Base-by-base conservation (phyloP, 1,284 basidiomycete genomes). In the Naganishia liquefaciens region DNA sequence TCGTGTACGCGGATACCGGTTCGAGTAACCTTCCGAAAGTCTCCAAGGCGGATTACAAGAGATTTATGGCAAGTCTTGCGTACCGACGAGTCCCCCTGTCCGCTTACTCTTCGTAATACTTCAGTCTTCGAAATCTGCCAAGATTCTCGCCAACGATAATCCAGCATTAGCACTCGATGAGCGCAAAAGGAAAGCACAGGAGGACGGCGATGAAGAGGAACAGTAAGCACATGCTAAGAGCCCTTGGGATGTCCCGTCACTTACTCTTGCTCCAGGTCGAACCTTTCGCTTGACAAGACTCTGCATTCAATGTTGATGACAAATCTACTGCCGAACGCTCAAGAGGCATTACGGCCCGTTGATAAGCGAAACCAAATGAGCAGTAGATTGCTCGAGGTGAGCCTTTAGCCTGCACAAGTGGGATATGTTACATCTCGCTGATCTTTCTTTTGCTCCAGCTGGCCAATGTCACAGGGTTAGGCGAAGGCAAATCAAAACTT, bases 281-380 rank as follows among this genome's bases (percentile, higher is more conserved):
- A 79, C 58, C 51, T 69, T 6, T 68, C 70, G 19, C 73, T 80
- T 25, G 79, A 80, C 72, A 76, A 78, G 67, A 74, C 77, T 10
- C 70, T 80, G 10, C 79, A 80, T 55, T 66, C 72, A 52, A 74
- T 80, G 70, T 72, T 80, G n/a, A 70, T 77, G 54, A 79, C 70
- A 15, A 73, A 69, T 15, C 72, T 80, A 15, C 68, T 80, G 0
- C 75, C 79, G 2, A 53, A 64, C 4, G 67, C 73, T 0, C 58
- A 70, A 0, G 54, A 71, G 19, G 72, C 73, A 2, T 66, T 70
- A 5, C 71, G 74, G 2, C 77, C 78, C 2, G 73, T 75, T 21
- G 77, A 79, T 23, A 79, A 79, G 64, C 73, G 76, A 13, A 76
- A 76, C 33, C 74, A 74, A 5, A 70, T 79, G 27, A 64, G 65